Evolutionary conservation across 2,329 filamentous ascomycete genomes (phyloP).

Genomic region (Curvularia sp.): DNA sequence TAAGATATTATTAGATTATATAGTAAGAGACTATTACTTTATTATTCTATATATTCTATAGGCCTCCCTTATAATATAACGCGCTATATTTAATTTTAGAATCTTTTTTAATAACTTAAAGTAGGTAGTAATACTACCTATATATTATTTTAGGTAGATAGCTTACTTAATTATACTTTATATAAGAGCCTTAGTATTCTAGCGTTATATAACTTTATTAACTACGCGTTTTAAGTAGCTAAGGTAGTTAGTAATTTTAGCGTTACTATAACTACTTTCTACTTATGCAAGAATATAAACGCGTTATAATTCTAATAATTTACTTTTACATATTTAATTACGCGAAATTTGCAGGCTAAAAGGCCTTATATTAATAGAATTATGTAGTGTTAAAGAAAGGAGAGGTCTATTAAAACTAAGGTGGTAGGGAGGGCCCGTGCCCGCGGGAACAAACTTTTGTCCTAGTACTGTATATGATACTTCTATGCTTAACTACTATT

Average conservation of each 20-base stretch:
- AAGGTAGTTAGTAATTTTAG: background rate
- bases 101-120: background rate
- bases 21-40: background rate
- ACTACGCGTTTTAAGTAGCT: background rate
- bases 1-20: conserved; percentile 7
- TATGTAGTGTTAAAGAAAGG: background rate
- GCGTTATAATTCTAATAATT: background rate
- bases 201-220: background rate
- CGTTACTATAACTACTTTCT: background rate
- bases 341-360: background rate
- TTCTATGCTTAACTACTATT: too few species aligned
- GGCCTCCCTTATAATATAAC: background rate
- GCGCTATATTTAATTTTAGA: background rate
- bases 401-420: background rate
- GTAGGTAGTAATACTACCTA: background rate
- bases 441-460: too few species aligned
- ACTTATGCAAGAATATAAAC: background rate
- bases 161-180: too few species aligned
- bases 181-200: background rate
- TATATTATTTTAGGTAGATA: too few species aligned
- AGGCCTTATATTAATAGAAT: background rate
- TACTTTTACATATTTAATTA: background rate
- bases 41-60: background rate
- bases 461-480: too few species aligned
- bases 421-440: background rate